Base-by-base conservation (phyloP, 257 asterid species). In the Solanum chmielewskii region DNA sequence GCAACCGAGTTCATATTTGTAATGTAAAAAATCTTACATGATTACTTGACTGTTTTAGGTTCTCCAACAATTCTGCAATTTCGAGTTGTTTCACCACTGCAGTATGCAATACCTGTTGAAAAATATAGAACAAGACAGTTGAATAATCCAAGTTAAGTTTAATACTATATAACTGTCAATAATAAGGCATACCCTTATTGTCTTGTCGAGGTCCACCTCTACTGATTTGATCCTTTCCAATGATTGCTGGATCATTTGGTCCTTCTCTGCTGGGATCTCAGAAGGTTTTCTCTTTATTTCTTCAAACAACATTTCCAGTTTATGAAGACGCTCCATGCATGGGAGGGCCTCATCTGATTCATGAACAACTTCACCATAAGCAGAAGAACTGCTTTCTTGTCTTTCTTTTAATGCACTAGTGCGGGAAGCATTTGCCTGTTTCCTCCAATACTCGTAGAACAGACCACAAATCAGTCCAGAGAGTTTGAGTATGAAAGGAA, bases 191-290 rank as follows among this genome's bases (percentile, higher is more conserved):
- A 94, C 99, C 96, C 92, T 91, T 90, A 95, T 96, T 83, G 99
- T 95, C 83, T 93, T 93, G 87, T 93, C 95, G 59, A 96, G 98
- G 88, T 96, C 99, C 84, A 66, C 74, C 90, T 96, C 99, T 25
- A 95, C 94, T 37, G 88, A 91, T 92, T 94, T 95, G 88, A 96
- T 95, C 92, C 99, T 93, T 85, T 94, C 96, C 75, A 96, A 87
- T 14, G 99, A 95, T 84, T 93, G 94, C 87, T 89, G 96, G 87
- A 96, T 93, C 91, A 96, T 91, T 89, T 91, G 97, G 45, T 96
- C 98, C 92, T 95, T 96, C 90, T 94, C 99, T 11, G 84, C 59
- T 83, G 98, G 99, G 76, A 96, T 93, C 88, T 92, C 96, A 80
- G 93, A 86, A 59, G 97, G 98, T 89, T 92, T 96, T 59, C 91